Evolutionary conservation across 805 yeast genomes (phyloP).

Genomic region (Jamesozyma spencerorum): DNA sequence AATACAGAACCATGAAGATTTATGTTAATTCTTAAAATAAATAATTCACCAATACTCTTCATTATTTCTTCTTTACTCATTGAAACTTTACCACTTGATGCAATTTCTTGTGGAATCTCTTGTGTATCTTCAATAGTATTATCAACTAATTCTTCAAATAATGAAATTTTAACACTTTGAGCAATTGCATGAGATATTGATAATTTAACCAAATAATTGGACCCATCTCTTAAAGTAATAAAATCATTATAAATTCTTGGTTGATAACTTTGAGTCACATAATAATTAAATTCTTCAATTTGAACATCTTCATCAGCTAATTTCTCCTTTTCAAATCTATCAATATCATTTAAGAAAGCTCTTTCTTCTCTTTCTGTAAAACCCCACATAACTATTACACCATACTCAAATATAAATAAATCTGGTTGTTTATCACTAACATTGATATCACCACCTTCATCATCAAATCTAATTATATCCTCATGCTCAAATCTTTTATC

Average conservation of each 20-base stretch:
- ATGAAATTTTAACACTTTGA: slow-evolving; percentile 88
- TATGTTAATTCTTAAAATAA: slow-evolving; percentile 74
- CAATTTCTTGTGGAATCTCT: slow-evolving; percentile 93
- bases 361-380: slow-evolving; percentile 75
- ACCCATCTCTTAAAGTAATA: slow-evolving; percentile 81
- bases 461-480: slow-evolving; percentile 64
- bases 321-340: slow-evolving; percentile 87
- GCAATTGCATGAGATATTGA: slow-evolving; percentile 94
- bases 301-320: slow-evolving; percentile 78
- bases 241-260: slow-evolving; percentile 94
- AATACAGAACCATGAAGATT: slow-evolving; percentile 80
- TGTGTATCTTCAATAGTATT: slow-evolving; percentile 96
- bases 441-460: slow-evolving; percentile 92
- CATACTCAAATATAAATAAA: slow-evolving; percentile 86
- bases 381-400: slow-evolving; percentile 97
- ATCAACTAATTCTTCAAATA: slow-evolving; percentile 92
- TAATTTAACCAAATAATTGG: slow-evolving; percentile 82
- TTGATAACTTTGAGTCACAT: slow-evolving; percentile 86
- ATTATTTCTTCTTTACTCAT: slow-evolving; percentile 92
- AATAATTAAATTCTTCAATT: slow-evolving; percentile 89
- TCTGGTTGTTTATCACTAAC: slow-evolving; percentile 71
- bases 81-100: slow-evolving; percentile 86
- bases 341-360: slow-evolving; percentile 72
- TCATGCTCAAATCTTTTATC: slow-evolving; percentile 35
- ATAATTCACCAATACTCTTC: slow-evolving; percentile 94